These are phyloP conservation scores for Picochlorum sp. DNA, from an alignment of 139 green algal species.

Conservation along the genomic window DNA sequence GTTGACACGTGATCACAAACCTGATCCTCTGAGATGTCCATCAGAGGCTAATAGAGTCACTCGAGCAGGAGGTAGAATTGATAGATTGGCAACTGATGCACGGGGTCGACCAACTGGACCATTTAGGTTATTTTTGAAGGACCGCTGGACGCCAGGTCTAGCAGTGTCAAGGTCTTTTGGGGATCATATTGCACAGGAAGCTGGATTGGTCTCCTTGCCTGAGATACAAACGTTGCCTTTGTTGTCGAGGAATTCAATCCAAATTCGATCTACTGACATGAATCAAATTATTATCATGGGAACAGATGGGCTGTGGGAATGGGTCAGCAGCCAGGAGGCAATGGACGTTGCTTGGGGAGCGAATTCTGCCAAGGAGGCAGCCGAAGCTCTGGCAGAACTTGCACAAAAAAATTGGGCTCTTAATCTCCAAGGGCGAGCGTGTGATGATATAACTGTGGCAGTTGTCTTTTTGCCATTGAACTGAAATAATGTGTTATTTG, in stretches of 20 bases:
- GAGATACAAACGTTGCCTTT: conserved; percentile 33
- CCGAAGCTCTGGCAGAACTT: conserved; percentile 17
- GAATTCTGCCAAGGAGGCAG: conserved; percentile 21
- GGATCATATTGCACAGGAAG: conserved; percentile 41
- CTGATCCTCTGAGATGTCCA: conserved; percentile 21
- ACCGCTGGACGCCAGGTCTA: conserved; percentile 40
- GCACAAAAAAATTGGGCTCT: conserved; percentile 33
- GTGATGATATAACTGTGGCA: conserved; percentile 37
- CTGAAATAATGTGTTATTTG: not conserved
- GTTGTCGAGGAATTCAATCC: no score
- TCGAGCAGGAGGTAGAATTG: conserved; percentile 35
- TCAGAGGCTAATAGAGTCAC: conserved; percentile 31
- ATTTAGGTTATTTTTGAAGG: conserved; percentile 40
- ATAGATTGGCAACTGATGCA: conserved; percentile 27
- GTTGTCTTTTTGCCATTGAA: conserved; percentile 25
- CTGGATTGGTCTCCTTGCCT: conserved; percentile 36
- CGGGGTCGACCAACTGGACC: conserved; percentile 26
- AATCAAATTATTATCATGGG: conserved; percentile 28
- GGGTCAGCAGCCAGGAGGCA: conserved; percentile 18
- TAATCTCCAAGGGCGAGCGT: conserved; percentile 27
- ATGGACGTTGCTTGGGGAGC: conserved; percentile 24
- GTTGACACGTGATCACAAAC: conserved; percentile 54
- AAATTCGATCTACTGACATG: not conserved
- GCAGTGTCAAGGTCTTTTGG: conserved; percentile 44
- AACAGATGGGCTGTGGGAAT: conserved; percentile 42